Evolutionary conservation across 768 basidiomycete genomes (phyloP), one percentile per base, ranked within the genome.

Genomic region (Suillus clintonianus): DNA sequence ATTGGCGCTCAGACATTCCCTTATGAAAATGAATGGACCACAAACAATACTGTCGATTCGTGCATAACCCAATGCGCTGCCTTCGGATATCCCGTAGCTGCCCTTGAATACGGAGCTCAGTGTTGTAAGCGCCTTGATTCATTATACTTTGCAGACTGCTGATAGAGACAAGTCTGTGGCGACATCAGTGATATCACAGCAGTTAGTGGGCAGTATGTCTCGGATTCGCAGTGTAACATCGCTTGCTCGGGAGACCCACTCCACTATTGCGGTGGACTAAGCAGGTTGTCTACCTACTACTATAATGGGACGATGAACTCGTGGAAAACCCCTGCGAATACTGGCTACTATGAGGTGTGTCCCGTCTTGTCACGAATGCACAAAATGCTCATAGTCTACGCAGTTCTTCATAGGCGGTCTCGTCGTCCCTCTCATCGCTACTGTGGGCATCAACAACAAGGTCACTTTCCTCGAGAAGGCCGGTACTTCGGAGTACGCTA

Each of bases 401-500:
- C 27, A 84, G 81, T 80, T 80, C 69, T 71, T 85, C 37, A 77
- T 85, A 19, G 76, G 78, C 0, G 91, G 91, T 3, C 80, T 91
- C 37, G 81, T 91, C 59, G 86, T 91, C 14, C 90, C 91, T 4
- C 78, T 92, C 62, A 84, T 92, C 42, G 86, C 89, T 4, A 92
- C 91, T 0, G 78, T 94, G 37, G 90, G 91, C 1, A 80, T 90
- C 74, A 93, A 93, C 78, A 87, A 89, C 79, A 94, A 93, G 70
- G 87, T 93, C 55, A 84, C 87, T 1, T 90, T 93, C 78, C 78
- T 94, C 8, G 91, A 94, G 74, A 94, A 93, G 72, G 76, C 61
- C 4, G 89, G 90, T 10, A 91, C 90, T 30, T 82, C 81, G 62
- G 84, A 85, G 41, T 86, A 79, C 62, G 63, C 71, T 4, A 91